phyloP scores from a whole-genome alignment of 371 early-diverging fungal genomes.

The Massospora cicadina region DNA sequence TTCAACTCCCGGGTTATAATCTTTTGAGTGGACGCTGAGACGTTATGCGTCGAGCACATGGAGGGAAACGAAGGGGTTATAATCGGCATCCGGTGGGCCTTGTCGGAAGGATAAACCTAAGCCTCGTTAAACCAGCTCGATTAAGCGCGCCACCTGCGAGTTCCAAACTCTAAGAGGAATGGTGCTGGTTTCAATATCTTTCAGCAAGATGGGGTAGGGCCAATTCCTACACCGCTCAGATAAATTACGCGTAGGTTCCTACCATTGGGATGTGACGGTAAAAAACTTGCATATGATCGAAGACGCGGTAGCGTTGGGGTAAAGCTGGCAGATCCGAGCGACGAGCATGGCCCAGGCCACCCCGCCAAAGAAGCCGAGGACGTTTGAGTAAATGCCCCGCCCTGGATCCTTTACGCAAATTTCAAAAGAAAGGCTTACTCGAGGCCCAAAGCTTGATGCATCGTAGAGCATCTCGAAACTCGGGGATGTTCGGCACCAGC shows the following conservation, averaged over 20 bases:
- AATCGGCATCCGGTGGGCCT: slow-evolving; percentile 94
- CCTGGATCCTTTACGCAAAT: slow-evolving; percentile 10
- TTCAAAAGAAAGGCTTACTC: background rate
- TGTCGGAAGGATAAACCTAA: slow-evolving; percentile 72
- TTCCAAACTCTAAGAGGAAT: slow-evolving; percentile 96
- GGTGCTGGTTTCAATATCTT: slow-evolving; percentile 81
- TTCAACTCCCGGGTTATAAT: slow-evolving; percentile 80
- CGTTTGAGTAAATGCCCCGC: slow-evolving; percentile 88
- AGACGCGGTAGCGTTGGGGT: slow-evolving; percentile 86
- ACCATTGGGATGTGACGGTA: slow-evolving; percentile 76
- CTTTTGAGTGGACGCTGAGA: slow-evolving; percentile 72
- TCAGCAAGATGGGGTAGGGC: slow-evolving; percentile 95
- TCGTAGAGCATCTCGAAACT: slow-evolving; percentile 83
- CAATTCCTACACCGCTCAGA: slow-evolving; percentile 35
- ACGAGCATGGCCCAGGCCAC: slow-evolving; percentile 99
- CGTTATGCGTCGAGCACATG: slow-evolving; percentile 99
- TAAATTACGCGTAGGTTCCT: slow-evolving; percentile 12
- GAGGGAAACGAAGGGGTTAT: slow-evolving; percentile 99
- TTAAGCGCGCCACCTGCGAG: slow-evolving; percentile 38
- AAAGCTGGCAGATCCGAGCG: slow-evolving; percentile 94
- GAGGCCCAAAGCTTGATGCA: slow-evolving; percentile 98
- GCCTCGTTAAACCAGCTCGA: background rate
- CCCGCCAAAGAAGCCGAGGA: slow-evolving; percentile 98
- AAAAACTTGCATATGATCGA: slow-evolving; percentile 86
- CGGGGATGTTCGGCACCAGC: slow-evolving; percentile 80